Base-by-base conservation (phyloP, 495 filamentous ascomycete species). In the Hypoxylon fuscum region DNA sequence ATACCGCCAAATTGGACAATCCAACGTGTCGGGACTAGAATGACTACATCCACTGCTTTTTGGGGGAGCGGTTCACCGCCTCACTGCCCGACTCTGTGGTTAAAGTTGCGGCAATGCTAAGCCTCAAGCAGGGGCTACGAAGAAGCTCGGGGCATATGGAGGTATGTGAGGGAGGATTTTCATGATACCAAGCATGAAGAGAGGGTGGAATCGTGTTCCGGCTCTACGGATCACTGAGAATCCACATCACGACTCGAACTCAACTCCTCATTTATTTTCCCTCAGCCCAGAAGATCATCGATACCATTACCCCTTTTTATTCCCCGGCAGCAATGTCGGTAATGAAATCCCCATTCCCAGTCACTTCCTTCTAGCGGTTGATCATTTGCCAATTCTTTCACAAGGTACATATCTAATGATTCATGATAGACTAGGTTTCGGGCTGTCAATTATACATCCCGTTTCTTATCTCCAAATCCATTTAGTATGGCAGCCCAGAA, bases 101-200 rank as follows among this genome's bases (percentile, higher is more conserved):
- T 49, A 49, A 23, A 49, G 46, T 49, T 49, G 46, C 44, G 44
- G 44, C 3, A 20, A 31, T 49, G 46, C 46, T 49, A 31, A 49
- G 46, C 46, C 46, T 49, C 46, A 49, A 49, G 29, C 31, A 37
- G 31, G 23, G 44, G 27, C 12, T 2, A 47, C 18, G 27, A 9
- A 31, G 44, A 14, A 49, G 46, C 46, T 49, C 37, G 31, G 46
- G 18, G n/a, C 46, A 49, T n/a, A n/a, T 27, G 17, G 32, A 27
- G 25, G 40, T 25, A 22, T 43, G 56, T 21, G 56, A 60, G 38
- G 3, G 12, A 15, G 31, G 1, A 31, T 37, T 18, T 31, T 3
- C 42, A 44, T 44, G 21, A 44, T n/a, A 27, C 11, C n/a, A 38
- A 38, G 2, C 14, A 3, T n/a, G 12, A 12, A 2, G n/a, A 15